phyloP scores from a whole-genome alignment of 257 asterid genomes.

The Solanum lignicaule region DNA sequence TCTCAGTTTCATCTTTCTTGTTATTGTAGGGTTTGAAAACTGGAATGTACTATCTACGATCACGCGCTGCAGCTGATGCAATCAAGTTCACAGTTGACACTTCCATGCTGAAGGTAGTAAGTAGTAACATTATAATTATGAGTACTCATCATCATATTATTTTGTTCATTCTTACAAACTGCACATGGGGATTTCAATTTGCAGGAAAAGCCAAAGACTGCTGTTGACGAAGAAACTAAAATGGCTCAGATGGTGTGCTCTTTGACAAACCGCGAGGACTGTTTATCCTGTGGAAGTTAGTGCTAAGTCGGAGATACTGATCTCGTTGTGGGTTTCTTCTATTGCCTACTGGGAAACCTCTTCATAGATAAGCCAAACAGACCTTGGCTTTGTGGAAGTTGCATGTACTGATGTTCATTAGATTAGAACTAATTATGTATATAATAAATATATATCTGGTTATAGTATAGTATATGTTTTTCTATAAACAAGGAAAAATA shows the following conservation, averaged over 20 bases:
- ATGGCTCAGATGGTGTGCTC: constrained; percentile 84
- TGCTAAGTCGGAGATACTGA: neutral
- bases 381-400: neutral
- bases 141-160: neutral
- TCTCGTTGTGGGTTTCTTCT: neutral
- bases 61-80: constrained; percentile 97
- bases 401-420: neutral
- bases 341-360: neutral
- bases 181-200: neutral
- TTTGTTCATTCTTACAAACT: neutral
- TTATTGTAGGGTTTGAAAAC: constrained; percentile 76
- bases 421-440: neutral
- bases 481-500: neutral
- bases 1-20: neutral
- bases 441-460: neutral
- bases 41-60: constrained; percentile 84
- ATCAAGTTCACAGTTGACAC: constrained; percentile 89
- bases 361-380: neutral
- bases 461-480: neutral
- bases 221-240: constrained; percentile 40
- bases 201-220: constrained; percentile 26
- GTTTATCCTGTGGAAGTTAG: constrained; percentile 85
- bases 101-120: constrained; percentile 48
- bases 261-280: constrained; percentile 68
- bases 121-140: neutral